Evolutionary conservation across 2,329 filamentous ascomycete species (phyloP), one percentile per base, ranked within the genome.

Genomic region (Aspergillus aculeatinus): DNA sequence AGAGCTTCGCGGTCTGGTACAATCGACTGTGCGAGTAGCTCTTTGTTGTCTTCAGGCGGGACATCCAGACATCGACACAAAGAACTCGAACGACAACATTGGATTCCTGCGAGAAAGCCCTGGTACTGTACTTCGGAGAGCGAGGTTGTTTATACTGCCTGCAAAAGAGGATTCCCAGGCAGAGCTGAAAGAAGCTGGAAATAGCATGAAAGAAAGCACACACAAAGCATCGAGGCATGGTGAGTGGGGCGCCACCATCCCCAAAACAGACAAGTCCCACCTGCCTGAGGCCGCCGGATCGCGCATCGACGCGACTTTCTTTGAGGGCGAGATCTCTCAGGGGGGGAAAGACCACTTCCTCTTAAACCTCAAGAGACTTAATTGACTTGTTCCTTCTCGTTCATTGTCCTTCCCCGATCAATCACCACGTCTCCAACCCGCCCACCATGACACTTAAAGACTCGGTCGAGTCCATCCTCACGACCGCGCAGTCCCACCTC

Each of bases 361-460:
- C 39, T n/a, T n/a, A 44, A 44, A 19, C 14, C 39, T n/a, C 39
- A 44, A 16, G 39, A 12, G 6, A 35, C 16, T 35, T 0, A 29
- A 29, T 2, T 29, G 27, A 29, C 27, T 29, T 29, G 27, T 29
- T 29, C 3, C 27, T 29, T 29, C 7, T 35, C 12, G 4, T 33
- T 55, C 53, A 48, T 55, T 55, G 53, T 55, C 29, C 14, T 14
- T 1, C 27, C 27, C 7, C 27, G 27, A 29, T 29, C 7, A 29
- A 29, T 3, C 27, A 29, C 7, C 27, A 29, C 27, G 27, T 29
- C 27, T 29, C 7, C 7, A 23, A 23, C 12, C 5, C 51, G 23
- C 21, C n/a, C 27, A 48, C 23, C 44, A 55, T 55, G 53, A 25
- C 27, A 48, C 44, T 55, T 55, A 48, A 48, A 55, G 44, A 33